phyloP scores from a whole-genome alignment of 2,329 filamentous ascomycete genomes.

The Helicocarpus griseus region DNA sequence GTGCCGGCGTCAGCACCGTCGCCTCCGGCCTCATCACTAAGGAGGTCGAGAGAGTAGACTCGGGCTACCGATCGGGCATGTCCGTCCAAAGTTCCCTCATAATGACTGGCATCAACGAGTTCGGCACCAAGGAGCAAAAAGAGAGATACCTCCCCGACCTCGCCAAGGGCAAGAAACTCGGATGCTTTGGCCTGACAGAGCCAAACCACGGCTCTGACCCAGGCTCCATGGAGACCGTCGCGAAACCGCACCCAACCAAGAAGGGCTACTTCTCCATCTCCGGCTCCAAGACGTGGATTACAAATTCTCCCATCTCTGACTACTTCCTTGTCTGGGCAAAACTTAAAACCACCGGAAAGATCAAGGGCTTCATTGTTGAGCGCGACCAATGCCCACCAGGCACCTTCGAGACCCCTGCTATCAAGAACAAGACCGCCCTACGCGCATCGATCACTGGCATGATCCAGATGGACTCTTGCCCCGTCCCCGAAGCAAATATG shows the following conservation, averaged over 20 bases:
- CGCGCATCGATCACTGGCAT: slow-evolving; percentile 92
- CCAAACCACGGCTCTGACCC: slow-evolving; percentile 90
- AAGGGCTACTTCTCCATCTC: slow-evolving; percentile 71
- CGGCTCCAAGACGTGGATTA: slow-evolving; percentile 90
- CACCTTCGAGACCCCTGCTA: slow-evolving; percentile 78
- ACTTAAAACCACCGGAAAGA: slow-evolving; percentile 82
- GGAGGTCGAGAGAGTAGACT: slow-evolving; percentile 84
- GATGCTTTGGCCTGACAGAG: slow-evolving; percentile 83
- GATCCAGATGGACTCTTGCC: slow-evolving; percentile 89
- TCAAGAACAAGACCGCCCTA: slow-evolving; percentile 93
- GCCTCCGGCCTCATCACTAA: slow-evolving; percentile 83
- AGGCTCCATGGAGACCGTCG: slow-evolving; percentile 79
- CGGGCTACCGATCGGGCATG: slow-evolving; percentile 85
- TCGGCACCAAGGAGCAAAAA: slow-evolving; percentile 78
- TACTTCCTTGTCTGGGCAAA: slow-evolving; percentile 88
- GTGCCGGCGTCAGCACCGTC: slow-evolving; percentile 77
- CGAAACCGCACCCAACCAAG: slow-evolving; percentile 75
- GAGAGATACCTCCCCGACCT: slow-evolving; percentile 70
- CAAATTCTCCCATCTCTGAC: slow-evolving; percentile 83
- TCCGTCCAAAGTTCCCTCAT: slow-evolving; percentile 87
- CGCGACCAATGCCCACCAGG: slow-evolving; percentile 74
- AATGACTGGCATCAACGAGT: slow-evolving; percentile 86
- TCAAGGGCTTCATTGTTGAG: slow-evolving; percentile 85
- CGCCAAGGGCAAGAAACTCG: slow-evolving; percentile 72
- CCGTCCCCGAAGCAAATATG: slow-evolving; percentile 86